Conservation (phyloP, 2,329 filamentous ascomycete genomes). For the Pseudodiploospora longispora region DNA sequence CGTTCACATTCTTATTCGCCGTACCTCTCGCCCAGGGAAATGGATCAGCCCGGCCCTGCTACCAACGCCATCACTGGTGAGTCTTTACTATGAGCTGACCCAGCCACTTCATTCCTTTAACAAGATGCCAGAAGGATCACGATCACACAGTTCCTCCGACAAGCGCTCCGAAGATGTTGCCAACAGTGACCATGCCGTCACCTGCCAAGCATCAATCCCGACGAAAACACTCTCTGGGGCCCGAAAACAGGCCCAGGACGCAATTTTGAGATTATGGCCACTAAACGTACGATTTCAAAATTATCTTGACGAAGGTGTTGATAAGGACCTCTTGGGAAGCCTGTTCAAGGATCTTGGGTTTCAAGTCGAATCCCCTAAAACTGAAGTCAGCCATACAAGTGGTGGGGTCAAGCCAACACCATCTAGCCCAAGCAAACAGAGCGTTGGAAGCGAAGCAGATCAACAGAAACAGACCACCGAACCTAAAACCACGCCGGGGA, state of each 20-base stretch:
- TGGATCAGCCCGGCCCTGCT: conserved; percentile 18
- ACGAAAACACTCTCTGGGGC: conserved; percentile 26
- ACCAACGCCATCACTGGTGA: too few species aligned
- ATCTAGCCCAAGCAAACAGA: not conserved
- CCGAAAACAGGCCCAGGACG: conserved; percentile 54
- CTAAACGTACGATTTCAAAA: conserved; percentile 66
- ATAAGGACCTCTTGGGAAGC: conserved; percentile 50
- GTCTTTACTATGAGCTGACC: too few species aligned
- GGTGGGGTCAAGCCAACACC: not conserved
- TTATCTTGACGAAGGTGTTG: conserved; percentile 65
- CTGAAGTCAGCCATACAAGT: not conserved
- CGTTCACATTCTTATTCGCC: conserved; percentile 47
- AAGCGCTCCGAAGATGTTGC: too few species aligned
- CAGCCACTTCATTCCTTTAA: too few species aligned
- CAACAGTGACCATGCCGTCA: not conserved
- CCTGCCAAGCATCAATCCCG: not conserved
- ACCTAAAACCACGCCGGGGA: not conserved
- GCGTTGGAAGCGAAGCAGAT: not conserved
- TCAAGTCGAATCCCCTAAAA: conserved; percentile 22
- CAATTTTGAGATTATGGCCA: conserved; percentile 55
- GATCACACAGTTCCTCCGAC: too few species aligned
- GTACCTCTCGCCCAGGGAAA: conserved; percentile 41
- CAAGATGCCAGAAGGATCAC: too few species aligned
- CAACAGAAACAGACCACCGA: not conserved
- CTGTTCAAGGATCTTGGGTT: conserved; percentile 65